Evolutionary conservation across 148 eudicot species (phyloP).

Genomic region (Amaranthus cruentus): DNA sequence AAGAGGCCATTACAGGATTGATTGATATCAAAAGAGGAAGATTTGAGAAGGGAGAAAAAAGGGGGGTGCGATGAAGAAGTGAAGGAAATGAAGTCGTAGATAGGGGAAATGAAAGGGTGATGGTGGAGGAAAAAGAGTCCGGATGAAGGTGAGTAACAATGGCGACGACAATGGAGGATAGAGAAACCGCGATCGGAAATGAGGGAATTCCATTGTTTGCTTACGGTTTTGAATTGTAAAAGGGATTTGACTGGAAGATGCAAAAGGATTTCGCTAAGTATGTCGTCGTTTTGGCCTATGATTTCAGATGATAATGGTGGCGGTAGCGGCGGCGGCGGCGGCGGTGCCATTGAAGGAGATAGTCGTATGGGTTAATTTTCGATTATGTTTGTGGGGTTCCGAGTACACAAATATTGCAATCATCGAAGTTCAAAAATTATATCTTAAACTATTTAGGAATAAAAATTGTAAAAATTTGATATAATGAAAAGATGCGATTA

Average conservation of each 20-base stretch:
- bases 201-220: constrained; percentile 28
- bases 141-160: constrained; percentile 23
- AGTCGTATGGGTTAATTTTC: no score
- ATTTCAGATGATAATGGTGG: constrained; percentile 16
- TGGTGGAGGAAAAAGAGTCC: constrained; percentile 32
- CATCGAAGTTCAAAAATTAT: no score
- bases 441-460: no score
- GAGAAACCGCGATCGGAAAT: constrained; percentile 34
- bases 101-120: not conserved
- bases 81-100: constrained; percentile 19
- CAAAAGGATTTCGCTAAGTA: constrained; percentile 34
- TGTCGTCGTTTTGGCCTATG: constrained; percentile 35
- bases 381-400: no score
- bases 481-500: no score
- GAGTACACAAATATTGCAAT: no score
- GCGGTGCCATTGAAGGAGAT: no score
- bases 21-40: constrained; percentile 22
- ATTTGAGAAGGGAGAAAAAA: constrained; percentile 25
- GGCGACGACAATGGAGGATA: constrained; percentile 38
- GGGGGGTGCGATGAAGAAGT: constrained; percentile 17
- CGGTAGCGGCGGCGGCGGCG: not conserved
- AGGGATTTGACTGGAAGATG: constrained; percentile 31
- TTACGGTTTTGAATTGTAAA: constrained; percentile 38
- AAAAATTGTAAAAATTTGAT: no score
- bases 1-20: constrained; percentile 48